A percentile compares a stretch with the other conserved stretches of the same genome.
These are phyloP conservation scores for Geranomyces variabilis DNA, from an alignment of 192 early-diverging fungal genomes.

Conservation along the genomic window DNA sequence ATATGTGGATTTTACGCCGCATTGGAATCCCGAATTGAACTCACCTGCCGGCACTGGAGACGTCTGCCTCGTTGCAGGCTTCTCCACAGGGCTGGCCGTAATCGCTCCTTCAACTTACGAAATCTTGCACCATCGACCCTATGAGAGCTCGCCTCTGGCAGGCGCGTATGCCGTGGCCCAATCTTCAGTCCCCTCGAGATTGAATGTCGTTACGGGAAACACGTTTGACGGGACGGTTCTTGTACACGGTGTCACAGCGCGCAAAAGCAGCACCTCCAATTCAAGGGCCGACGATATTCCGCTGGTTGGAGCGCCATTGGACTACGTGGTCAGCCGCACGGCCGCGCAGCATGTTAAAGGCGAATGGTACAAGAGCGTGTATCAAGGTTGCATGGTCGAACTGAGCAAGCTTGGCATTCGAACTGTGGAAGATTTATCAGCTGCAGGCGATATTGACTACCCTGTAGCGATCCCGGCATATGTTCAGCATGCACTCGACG, in stretches of 20 bases:
- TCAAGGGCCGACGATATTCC: background rate
- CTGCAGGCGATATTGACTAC: background rate
- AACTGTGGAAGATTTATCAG: constrained; percentile 5
- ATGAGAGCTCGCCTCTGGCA: background rate
- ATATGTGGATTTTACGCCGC: no score
- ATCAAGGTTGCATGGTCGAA: constrained; percentile 17
- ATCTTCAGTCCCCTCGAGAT: background rate
- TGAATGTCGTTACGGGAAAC: constrained; percentile 14
- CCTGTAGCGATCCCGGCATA: constrained; percentile 16
- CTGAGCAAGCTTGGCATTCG: constrained; percentile 22
- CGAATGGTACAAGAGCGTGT: constrained; percentile 28
- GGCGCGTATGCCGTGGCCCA: constrained; percentile 10
- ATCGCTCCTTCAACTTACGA: constrained; percentile 22
- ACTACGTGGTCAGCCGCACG: constrained; percentile 2
- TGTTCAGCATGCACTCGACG: constrained; percentile 25
- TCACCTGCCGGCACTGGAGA: background rate
- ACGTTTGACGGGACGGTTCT: background rate
- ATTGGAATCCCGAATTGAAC: no score
- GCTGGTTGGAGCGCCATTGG: background rate
- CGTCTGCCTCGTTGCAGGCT: constrained; percentile 17
- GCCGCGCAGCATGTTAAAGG: constrained; percentile 23
- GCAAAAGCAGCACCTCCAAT: background rate
- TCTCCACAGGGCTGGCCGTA: background rate
- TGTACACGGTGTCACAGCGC: background rate
- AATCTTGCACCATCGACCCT: background rate